Base-by-base conservation (phyloP, 2,329 filamentous ascomycete species). In the Claviceps sorghi region DNA sequence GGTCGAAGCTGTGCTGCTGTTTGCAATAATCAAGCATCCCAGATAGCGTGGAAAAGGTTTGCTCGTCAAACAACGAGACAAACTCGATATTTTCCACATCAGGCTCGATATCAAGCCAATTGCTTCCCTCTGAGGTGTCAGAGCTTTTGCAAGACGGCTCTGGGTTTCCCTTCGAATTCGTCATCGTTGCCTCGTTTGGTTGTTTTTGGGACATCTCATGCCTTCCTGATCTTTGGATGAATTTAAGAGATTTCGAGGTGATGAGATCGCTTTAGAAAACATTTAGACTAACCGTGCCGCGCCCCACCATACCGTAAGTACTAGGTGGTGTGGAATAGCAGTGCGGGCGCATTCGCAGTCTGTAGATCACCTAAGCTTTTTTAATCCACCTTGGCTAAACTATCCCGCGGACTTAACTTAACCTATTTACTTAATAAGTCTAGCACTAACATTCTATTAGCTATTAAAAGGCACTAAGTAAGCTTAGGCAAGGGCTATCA, bases 11-110 rank as follows among this genome's bases (percentile, higher is more conserved):
- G 61, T 83, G 73, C 58, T 78, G 79, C 49, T 82, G 73, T 61
- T 78, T 83, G 75, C 81, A 85, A 63, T 88, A 73, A 38, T 74
- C 69, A 46, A 90, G 70, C 83, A 90, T 87, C 21, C 76, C 72
- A 30, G 68, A 65, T 38, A 82, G 76, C 61, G 82, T 78, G 8
- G 78, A 67, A 61, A 88, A 90, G 40, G 79, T 77, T 55, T 76
- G 71, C 53, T 82, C 76, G 58, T 84, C 82, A 56, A 89, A 77
- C 36, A 90, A 72, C 21, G 84, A 87, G 48, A 84, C 72, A 53
- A 88, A 73, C 21, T 76, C 69, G 29, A 82, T 71, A 4, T 73
- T 68, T 57, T 84, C 77, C 60, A 83, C 77, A 51, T 87, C 84
- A 5, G 75, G 72, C 60, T 86, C 83, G 29, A 75, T 61, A 53